Evolutionary conservation across 305 asterid species (phyloP), one percentile per base, ranked within the genome.

Genomic region (Rubia tinctorum): DNA sequence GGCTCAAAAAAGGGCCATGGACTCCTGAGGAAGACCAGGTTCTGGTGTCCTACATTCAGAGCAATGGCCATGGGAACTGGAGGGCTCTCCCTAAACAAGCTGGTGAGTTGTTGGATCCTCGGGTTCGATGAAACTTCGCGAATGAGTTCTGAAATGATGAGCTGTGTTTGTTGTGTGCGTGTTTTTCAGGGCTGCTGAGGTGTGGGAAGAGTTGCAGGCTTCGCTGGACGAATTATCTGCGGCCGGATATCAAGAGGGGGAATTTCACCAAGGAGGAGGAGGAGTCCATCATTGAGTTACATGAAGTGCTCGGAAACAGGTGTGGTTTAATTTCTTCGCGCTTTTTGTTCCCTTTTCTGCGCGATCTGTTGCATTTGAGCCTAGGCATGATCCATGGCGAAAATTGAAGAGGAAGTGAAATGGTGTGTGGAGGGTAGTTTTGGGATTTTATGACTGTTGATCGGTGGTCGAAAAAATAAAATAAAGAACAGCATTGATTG

Each of bases 201-300:
- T 93, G 98, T 71, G 97, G 98, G 73, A 91, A 93, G 83, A 93
- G 98, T 73, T 93, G 98, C 89, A 85, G 98, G 65, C 87, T 93
- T 0, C 77, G 98, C 4, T 93, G 98, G 98, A 88, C 83, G 7
- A 91, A 93, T 56, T 93, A 93, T 75, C 65, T 93, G 76, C 84
- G 86, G 80, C 96, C 98, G 0, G 98, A 91, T 63, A 91, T 93
- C 8, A 93, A 88, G 82, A 89, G 98, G 51, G 98, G 98, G 61
- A 89, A 91, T 80, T 91, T 89, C 90, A 85, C 69, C 72, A 77
- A 69, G 74, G 88, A 93, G 78, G 98, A 93, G 82, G 98, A 93
- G 75, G 90, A 93, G 37, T 66, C 87, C 63, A 89, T 93, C 80
- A 86, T 91, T 76, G 74, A 84, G 25, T 81, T 89, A 37, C 98